Base-by-base conservation (phyloP, 2,329 filamentous ascomycete species). In the Aureobasidium uvarum region DNA sequence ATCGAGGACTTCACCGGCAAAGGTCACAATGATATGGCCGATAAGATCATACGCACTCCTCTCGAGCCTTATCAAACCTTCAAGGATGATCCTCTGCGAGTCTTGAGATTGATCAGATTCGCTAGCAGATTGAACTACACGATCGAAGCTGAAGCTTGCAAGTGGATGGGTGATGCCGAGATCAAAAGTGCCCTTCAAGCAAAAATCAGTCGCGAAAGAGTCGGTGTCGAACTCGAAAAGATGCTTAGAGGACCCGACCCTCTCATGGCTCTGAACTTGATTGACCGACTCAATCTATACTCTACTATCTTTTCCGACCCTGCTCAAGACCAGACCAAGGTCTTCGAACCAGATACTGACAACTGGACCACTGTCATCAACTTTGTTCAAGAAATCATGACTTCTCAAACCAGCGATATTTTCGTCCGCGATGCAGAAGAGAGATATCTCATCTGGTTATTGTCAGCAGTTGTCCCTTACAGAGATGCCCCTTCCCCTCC, bases 171-270 rank as follows among this genome's bases (percentile, higher is more conserved):
- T 14, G 84, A 96, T 69, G 74, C 79, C n/a, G 83, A 84, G n/a
- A 95, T 99, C 56, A 84, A 93, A 66, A 81, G 87, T 13, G 90
- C 91, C 3, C 80, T 99, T n/a, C 86, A 84, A 58, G 77, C 89
- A 36, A 99, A 99, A 75, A 98, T 99, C 70, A 97, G 91, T 72
- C 86, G 92, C 64, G 95, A 99, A 76, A 84, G 95, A 66, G 88
- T 99, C 1, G 91, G 92, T 0, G 84, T 89, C 4, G 95, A 99
- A 74, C 72, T 97, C 3, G 90, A 94, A 73, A 98, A 98, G 81
- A 96, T 96, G 87, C 80, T 98, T 20, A 89, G 86, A 76, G 89
- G 90, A 84, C 83, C 84, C 13, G 80, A 87, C 70, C 88, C 89
- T 8, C 78, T 79, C 58, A 80, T 81, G 69, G 83, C 89, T 8